phyloP scores from a whole-genome alignment of 2,329 filamentous ascomycete species.

The Apiospora sp. region DNA sequence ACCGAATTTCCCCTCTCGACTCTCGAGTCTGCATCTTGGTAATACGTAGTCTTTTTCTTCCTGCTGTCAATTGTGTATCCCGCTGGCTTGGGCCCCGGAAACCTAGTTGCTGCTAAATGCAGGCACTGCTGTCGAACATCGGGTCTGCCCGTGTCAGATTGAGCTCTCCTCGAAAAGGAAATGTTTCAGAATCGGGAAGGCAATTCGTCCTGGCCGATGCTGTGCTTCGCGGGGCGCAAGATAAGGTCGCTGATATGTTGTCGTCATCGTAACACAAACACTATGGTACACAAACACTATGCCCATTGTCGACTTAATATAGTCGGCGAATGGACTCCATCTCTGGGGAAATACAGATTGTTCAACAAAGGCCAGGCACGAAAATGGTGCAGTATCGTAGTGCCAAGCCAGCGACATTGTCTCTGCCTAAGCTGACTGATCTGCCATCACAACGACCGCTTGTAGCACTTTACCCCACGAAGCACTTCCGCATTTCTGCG shows the following conservation, averaged over 20 bases:
- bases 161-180: neutral
- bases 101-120: slow-evolving; percentile 6
- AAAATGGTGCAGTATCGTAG: neutral
- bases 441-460: neutral
- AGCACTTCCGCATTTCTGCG: neutral
- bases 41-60: neutral
- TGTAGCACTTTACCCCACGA: neutral
- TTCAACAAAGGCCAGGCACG: neutral
- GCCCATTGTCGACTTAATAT: neutral
- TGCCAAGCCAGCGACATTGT: slow-evolving; percentile 7
- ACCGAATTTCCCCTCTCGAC: neutral
- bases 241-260: neutral
- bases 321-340: neutral
- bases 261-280: neutral
- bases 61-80: neutral
- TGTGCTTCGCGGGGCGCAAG: neutral
- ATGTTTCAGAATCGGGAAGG: neutral
- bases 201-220: neutral
- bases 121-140: slow-evolving; percentile 6
- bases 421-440: neutral
- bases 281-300: neutral
- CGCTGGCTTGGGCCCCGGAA: slow-evolving; percentile 14
- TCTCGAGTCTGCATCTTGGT: too few relatives aligned
- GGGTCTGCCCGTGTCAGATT: slow-evolving; percentile 1
- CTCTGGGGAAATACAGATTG: neutral